phyloP scores from a whole-genome alignment of 108 stramenopile species.

The Conticribra weissflogii region DNA sequence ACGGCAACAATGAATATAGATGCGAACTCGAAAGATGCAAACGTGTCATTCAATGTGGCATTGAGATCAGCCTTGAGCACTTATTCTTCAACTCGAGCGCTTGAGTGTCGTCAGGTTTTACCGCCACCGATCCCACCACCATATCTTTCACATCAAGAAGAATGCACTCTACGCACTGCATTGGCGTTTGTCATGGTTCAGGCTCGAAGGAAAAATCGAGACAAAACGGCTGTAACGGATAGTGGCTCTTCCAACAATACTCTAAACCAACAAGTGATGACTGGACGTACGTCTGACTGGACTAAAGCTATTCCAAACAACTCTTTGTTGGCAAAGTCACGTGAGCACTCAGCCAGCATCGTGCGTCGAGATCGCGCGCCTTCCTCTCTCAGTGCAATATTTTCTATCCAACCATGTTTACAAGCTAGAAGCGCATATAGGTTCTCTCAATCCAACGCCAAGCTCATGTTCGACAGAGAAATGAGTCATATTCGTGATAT shows the following conservation, averaged over 20 bases:
- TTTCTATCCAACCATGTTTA: slow-evolving; percentile 9
- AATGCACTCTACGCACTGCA: slow-evolving; percentile 43
- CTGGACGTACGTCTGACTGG: neutral
- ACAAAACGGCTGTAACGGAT: neutral
- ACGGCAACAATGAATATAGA: too few species aligned
- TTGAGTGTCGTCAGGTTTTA: slow-evolving; percentile 11
- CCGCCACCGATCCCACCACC: slow-evolving; percentile 39
- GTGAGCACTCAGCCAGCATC: neutral
- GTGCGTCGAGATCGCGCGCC: neutral
- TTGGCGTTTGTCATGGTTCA: slow-evolving; percentile 41
- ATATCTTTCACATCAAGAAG: slow-evolving; percentile 44
- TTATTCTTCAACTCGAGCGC: slow-evolving; percentile 10
- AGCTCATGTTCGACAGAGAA: slow-evolving; percentile 23
- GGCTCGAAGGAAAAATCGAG: slow-evolving; percentile 19
- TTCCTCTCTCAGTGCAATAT: slow-evolving; percentile 29
- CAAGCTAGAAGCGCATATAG: neutral
- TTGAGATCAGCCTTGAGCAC: slow-evolving; percentile 23
- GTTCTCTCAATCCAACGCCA: slow-evolving; percentile 6
- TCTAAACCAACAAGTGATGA: neutral
- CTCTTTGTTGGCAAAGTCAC: neutral
- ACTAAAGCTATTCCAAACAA: neutral
- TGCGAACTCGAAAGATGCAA: too few species aligned
- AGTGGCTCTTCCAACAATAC: neutral
- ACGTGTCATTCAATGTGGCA: slow-evolving; percentile 32
- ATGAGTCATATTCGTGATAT: slow-evolving; percentile 41